Base-by-base conservation (phyloP, 2,329 filamentous ascomycete species). In the Colletotrichum sp. region DNA sequence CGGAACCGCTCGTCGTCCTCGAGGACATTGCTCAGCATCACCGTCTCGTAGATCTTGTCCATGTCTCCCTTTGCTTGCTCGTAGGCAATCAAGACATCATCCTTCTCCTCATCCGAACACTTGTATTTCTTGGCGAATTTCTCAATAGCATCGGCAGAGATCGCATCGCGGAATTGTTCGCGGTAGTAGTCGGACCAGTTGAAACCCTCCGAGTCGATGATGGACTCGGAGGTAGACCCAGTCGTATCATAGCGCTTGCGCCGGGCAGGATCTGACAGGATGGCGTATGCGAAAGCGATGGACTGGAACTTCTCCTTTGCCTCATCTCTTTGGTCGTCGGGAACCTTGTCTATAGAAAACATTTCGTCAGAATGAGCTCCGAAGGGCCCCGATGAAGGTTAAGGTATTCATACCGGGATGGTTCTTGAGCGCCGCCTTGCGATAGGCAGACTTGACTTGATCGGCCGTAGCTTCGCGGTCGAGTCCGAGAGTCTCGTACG, bases 111-210 rank as follows among this genome's bases (percentile, higher is more conserved):
- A 4, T 95, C 94, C 1, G 95, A 96, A 21, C 92, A 91, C 86
- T 96, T 96, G 88, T 99, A 99, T 78, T 93, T 89, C 34, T 89
- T 87, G 75, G 94, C 91, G 81, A 99, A 95, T 71, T 92, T 91
- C 71, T 93, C 90, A 79, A 99, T 96, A 6, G 92, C 91, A 76
- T 95, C 92, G 5, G 89, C 87, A 21, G 92, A 96, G 67, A 99
- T 89, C 30, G 95, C 90, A 72, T 96, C 93, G 66, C 91, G 91
- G 84, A 93, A 98, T 80, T 98, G 96, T 78, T 94, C 92, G 71
- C 93, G 92, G 88, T 98, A 99, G 88, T 96, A 99, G 64, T 95
- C 93, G 70, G 91, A 89, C 97, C 97, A 99, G 88, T 95, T 92
- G 87, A 99, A 99, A 70, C 93, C 94, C 75, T 95, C 93, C 6